These are phyloP conservation scores for Coffea humblotiana DNA, from an alignment of 305 asterid genomes.

Conservation along the genomic window DNA sequence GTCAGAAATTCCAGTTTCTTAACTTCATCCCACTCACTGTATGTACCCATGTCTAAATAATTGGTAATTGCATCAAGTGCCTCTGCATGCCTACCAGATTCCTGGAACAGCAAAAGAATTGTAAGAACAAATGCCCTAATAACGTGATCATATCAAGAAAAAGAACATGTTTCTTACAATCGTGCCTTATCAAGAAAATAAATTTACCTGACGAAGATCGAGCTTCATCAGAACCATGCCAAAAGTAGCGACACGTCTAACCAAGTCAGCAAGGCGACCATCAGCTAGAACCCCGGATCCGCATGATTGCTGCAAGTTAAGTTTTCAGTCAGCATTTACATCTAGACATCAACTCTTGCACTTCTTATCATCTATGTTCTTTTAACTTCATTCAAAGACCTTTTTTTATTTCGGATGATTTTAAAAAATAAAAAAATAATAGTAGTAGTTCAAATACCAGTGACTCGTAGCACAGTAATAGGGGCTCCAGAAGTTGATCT, in stretches of 20 bases:
- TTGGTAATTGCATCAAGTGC: conserved; percentile 87
- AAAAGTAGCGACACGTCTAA: conserved; percentile 84
- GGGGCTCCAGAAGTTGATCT: conserved; percentile 85
- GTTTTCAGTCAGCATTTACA: conserved; percentile 10
- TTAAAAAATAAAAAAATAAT: background rate
- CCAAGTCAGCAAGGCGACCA: conserved; percentile 88
- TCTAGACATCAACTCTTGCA: background rate
- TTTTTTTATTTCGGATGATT: background rate
- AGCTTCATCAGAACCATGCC: conserved; percentile 97
- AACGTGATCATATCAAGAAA: background rate
- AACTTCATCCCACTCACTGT: conserved; percentile 94
- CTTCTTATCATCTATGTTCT: background rate
- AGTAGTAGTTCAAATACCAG: conserved; percentile 43
- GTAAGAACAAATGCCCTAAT: conserved; percentile 11
- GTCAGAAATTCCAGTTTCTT: conserved; percentile 75
- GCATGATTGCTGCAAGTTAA: conserved; percentile 65
- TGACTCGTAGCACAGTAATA: conserved; percentile 77
- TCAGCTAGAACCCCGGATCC: conserved; percentile 93
- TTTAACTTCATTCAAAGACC: background rate
- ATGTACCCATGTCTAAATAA: conserved; percentile 88
- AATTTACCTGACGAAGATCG: conserved; percentile 89
- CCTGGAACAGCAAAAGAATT: conserved; percentile 40
- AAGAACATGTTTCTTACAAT: background rate
- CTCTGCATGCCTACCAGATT: conserved; percentile 93
- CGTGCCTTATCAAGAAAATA: no score